Conservation (phyloP, 2,329 filamentous ascomycete species). For the Exophiala dermatitidis region DNA sequence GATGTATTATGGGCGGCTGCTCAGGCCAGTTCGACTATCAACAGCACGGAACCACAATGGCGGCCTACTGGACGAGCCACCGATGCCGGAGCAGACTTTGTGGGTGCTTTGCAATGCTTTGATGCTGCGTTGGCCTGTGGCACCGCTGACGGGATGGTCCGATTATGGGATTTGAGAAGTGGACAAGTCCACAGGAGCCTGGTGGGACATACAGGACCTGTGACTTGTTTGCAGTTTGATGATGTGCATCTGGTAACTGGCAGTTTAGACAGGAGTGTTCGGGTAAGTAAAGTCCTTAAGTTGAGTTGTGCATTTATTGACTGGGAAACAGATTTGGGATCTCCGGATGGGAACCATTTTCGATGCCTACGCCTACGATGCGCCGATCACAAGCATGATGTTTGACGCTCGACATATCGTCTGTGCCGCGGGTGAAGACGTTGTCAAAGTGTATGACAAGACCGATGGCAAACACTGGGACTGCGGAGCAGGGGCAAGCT, state of each 20-base stretch:
- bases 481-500: slow-evolving; percentile 71
- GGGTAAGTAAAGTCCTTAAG: slow-evolving; percentile 54
- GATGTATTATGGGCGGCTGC: slow-evolving; percentile 98
- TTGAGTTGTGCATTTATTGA: slow-evolving; percentile 6
- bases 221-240: slow-evolving; percentile 93
- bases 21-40: slow-evolving; percentile 67
- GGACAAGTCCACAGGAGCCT: slow-evolving; percentile 95
- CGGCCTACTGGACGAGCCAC: slow-evolving; percentile 58
- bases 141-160: slow-evolving; percentile 94
- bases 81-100: slow-evolving; percentile 73
- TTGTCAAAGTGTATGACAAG: slow-evolving; percentile 98
- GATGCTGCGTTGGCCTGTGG: slow-evolving; percentile 92
- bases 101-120: slow-evolving; percentile 90
- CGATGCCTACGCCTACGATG: slow-evolving; percentile 92
- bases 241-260: slow-evolving; percentile 91
- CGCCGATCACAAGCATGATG: slow-evolving; percentile 91
- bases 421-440: slow-evolving; percentile 79
- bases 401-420: slow-evolving; percentile 89
- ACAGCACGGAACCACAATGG: slow-evolving; percentile 52
- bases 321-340: slow-evolving; percentile 83
- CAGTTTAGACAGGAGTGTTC: slow-evolving; percentile 82
- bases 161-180: slow-evolving; percentile 91
- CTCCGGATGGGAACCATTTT: slow-evolving; percentile 90
- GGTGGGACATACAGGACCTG: slow-evolving; percentile 89
- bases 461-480: slow-evolving; percentile 94